Conservation (phyloP, 257 asterid genomes). For the Handroanthus guayacan region DNA sequence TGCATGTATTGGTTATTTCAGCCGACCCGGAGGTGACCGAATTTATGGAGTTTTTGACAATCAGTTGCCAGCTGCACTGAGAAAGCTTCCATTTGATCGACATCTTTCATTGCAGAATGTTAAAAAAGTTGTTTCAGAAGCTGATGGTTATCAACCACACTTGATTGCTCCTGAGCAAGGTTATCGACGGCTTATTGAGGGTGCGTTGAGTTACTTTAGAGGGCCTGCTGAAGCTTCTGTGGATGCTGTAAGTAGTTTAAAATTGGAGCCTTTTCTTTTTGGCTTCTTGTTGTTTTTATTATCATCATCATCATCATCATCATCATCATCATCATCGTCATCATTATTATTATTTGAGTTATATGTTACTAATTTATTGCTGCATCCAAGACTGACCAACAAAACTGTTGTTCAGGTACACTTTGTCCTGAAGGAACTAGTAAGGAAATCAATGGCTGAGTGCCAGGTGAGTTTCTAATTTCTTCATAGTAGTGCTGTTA, state of each 20-base stretch:
- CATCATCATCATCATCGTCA: too few species aligned
- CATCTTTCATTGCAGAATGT: conserved; percentile 89
- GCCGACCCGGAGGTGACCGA: conserved; percentile 95
- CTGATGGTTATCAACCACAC: conserved; percentile 98
- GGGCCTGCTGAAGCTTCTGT: conserved; percentile 98
- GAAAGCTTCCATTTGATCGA: conserved; percentile 90
- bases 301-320: too few species aligned
- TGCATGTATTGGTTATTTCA: conserved; percentile 45
- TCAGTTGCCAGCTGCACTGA: conserved; percentile 95
- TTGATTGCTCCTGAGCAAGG: conserved; percentile 99
- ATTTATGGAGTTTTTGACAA: conserved; percentile 94
- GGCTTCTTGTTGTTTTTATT: too few species aligned
- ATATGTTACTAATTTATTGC: conserved; percentile 2
- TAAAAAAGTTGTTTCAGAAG: conserved; percentile 86
- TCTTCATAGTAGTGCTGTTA: background rate
- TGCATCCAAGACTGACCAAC: conserved; percentile 29
- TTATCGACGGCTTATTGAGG: conserved; percentile 88
- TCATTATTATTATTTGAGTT: too few species aligned
- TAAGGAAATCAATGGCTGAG: conserved; percentile 86
- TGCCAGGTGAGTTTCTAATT: conserved; percentile 67
- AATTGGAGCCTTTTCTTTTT: conserved; percentile 8
- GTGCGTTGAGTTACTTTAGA: conserved; percentile 79
- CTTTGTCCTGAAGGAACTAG: conserved; percentile 88
- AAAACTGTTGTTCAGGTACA: conserved; percentile 68
- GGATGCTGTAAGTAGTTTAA: conserved; percentile 74